Conservation (phyloP, 2,329 filamentous ascomycete genomes). For the Aspergillus sp. region DNA sequence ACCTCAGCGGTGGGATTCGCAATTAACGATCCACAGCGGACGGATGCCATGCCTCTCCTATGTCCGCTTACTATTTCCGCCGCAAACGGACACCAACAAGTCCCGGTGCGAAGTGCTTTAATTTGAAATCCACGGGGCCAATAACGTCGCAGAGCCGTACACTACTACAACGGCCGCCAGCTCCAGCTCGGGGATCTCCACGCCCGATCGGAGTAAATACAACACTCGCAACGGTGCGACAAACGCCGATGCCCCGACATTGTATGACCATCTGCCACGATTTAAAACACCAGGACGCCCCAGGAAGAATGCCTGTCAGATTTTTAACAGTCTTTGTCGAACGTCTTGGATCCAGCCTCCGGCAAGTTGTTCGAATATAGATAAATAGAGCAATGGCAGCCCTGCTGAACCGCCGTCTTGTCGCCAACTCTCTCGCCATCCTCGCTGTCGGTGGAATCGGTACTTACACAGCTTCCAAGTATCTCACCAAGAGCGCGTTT, state of each 20-base stretch:
- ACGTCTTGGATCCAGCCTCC: neutral
- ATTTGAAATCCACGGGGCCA: neutral
- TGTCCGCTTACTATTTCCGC: neutral
- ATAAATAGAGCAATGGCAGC: neutral
- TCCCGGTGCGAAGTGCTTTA: no score
- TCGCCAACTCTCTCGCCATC: neutral
- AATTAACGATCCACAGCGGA: no score
- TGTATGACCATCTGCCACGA: neutral
- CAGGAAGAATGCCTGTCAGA: neutral
- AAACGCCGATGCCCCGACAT: neutral
- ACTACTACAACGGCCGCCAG: neutral
- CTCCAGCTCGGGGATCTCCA: neutral
- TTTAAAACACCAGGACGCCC: neutral
- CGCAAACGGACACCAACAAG: neutral
- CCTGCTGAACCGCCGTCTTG: neutral
- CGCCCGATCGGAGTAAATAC: neutral
- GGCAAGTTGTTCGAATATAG: neutral
- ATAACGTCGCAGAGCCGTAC: neutral
- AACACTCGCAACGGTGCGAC: neutral
- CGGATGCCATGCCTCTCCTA: no score
- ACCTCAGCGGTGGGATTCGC: no score
- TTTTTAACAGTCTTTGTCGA: no score
- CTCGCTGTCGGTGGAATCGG: conserved; percentile 1
- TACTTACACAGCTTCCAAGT: neutral
- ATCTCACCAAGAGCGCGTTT: neutral